phyloP scores from a whole-genome alignment of 2,329 filamentous ascomycete species.

The Leptographium lundbergii region DNA sequence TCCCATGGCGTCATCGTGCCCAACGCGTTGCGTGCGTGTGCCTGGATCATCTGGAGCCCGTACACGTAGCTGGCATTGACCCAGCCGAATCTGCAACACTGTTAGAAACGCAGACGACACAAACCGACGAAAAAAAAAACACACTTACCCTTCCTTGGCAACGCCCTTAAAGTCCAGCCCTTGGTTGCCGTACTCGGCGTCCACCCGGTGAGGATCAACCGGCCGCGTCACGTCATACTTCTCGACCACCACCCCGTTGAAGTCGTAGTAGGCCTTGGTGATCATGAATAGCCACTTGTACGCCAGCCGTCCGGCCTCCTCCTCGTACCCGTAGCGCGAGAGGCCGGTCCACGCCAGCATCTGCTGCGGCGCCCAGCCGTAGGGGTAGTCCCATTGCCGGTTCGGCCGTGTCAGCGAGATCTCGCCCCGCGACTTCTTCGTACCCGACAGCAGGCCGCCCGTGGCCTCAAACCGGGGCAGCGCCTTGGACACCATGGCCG shows the following conservation, averaged over 20 bases:
- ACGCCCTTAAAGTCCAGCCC: slow-evolving; percentile 91
- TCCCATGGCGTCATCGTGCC: slow-evolving; percentile 82
- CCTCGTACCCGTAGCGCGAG: slow-evolving; percentile 79
- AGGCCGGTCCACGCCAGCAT: slow-evolving; percentile 95
- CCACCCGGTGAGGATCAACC: slow-evolving; percentile 83
- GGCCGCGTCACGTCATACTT: slow-evolving; percentile 95
- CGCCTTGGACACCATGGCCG: slow-evolving; percentile 64
- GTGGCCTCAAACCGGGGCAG: slow-evolving; percentile 79
- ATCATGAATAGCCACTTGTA: slow-evolving; percentile 99
- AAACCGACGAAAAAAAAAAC: background rate
- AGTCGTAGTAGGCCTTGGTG: slow-evolving; percentile 95
- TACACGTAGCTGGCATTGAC: slow-evolving; percentile 97
- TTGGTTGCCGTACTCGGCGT: slow-evolving; percentile 97
- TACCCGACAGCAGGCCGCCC: slow-evolving; percentile 81
- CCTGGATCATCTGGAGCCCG: slow-evolving; percentile 75
- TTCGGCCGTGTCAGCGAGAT: slow-evolving; percentile 77
- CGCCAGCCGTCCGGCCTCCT: slow-evolving; percentile 76
- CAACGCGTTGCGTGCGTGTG: slow-evolving; percentile 78
- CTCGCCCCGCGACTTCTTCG: slow-evolving; percentile 72
- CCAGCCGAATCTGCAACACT: slow-evolving; percentile 70
- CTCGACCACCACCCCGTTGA: slow-evolving; percentile 95
- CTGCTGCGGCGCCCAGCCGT: slow-evolving; percentile 97
- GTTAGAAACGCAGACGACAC: slow-evolving; percentile 16
- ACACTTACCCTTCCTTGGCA: slow-evolving; percentile 88
- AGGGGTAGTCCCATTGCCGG: slow-evolving; percentile 96